Percentiles rank a stretch among this genome's conserved stretches.
phyloP scores from a whole-genome alignment of 441 rosid genomes.

The Hura crepitans region DNA sequence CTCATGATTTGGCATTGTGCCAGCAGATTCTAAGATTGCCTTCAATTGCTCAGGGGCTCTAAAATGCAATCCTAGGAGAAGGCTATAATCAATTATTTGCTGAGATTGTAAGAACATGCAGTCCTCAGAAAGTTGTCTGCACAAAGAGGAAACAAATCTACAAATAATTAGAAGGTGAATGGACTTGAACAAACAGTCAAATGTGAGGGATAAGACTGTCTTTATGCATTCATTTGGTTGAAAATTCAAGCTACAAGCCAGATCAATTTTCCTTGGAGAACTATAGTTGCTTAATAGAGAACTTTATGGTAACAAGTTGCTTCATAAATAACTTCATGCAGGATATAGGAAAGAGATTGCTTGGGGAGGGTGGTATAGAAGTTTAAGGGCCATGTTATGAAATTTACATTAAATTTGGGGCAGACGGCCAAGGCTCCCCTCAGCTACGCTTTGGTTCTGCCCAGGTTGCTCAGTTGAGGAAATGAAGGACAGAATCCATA shows the following conservation, averaged over 20 bases:
- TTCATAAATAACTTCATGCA: background rate
- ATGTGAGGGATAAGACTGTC: background rate
- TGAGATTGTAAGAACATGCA: slow-evolving; percentile 82
- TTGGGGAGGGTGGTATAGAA: too few species aligned
- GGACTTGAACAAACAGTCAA: background rate
- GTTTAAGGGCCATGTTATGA: too few species aligned
- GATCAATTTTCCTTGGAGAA: background rate
- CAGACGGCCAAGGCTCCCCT: too few species aligned
- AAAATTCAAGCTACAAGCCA: slow-evolving; percentile 7
- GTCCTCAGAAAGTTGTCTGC: slow-evolving; percentile 80
- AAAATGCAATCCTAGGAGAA: slow-evolving; percentile 88
- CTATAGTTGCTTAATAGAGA: background rate
- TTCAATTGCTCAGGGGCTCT: slow-evolving; percentile 81
- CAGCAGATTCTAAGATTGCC: slow-evolving; percentile 52
- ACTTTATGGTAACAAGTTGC: background rate
- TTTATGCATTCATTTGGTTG: background rate
- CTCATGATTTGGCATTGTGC: slow-evolving; percentile 38
- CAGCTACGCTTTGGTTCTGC: too few species aligned
- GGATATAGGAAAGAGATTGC: background rate
- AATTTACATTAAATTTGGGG: too few species aligned
- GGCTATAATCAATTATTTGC: slow-evolving; percentile 90
- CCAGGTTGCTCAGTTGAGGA: background rate
- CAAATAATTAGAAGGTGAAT: slow-evolving; percentile 21
- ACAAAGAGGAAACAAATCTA: slow-evolving; percentile 19
- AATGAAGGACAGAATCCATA: background rate